phyloP scores from a whole-genome alignment of 2,329 filamentous ascomycete genomes.

The Colletotrichum liriopes region DNA sequence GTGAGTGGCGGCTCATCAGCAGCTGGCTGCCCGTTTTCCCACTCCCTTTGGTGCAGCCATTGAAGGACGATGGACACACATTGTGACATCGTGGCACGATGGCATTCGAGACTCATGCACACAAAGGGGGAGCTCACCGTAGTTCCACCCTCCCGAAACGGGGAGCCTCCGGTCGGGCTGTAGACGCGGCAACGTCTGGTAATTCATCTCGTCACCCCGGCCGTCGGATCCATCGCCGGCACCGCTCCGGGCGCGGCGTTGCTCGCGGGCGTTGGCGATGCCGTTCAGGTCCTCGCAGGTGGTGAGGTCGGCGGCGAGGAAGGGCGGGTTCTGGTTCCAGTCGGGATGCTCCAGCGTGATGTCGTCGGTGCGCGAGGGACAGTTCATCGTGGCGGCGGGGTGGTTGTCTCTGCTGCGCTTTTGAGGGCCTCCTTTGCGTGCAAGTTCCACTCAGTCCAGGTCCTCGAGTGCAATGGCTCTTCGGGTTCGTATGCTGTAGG shows the following conservation, averaged over 20 bases:
- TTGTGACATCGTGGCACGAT: neutral
- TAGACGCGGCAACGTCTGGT: slow-evolving; percentile 39
- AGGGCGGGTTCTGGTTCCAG: slow-evolving; percentile 70
- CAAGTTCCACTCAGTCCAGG: neutral
- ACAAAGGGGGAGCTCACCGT: slow-evolving; percentile 10
- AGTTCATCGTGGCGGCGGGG: slow-evolving; percentile 62
- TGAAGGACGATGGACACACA: neutral
- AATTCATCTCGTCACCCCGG: slow-evolving; percentile 41
- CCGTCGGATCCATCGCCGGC: slow-evolving; percentile 46
- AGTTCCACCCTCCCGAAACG: slow-evolving; percentile 43
- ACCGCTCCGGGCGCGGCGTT: slow-evolving; percentile 55
- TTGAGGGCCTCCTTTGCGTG: neutral
- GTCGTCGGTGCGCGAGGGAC: slow-evolving; percentile 69
- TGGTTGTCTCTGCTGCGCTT: neutral
- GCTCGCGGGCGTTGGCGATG: slow-evolving; percentile 66
- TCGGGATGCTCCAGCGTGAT: slow-evolving; percentile 62
- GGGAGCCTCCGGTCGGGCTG: slow-evolving; percentile 37
- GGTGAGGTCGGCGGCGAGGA: slow-evolving; percentile 63
- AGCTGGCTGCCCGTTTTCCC: neutral
- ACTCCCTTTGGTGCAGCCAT: neutral
- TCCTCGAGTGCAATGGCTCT: neutral
- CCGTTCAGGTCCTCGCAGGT: slow-evolving; percentile 71
- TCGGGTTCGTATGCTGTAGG: neutral
- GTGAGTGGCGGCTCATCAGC: neutral
- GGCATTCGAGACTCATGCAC: neutral